Percentiles rank a stretch among this genome's conserved stretches.
Evolutionary conservation across 306 rosid genomes (phyloP).

Genomic region (Cucumis melo): DNA sequence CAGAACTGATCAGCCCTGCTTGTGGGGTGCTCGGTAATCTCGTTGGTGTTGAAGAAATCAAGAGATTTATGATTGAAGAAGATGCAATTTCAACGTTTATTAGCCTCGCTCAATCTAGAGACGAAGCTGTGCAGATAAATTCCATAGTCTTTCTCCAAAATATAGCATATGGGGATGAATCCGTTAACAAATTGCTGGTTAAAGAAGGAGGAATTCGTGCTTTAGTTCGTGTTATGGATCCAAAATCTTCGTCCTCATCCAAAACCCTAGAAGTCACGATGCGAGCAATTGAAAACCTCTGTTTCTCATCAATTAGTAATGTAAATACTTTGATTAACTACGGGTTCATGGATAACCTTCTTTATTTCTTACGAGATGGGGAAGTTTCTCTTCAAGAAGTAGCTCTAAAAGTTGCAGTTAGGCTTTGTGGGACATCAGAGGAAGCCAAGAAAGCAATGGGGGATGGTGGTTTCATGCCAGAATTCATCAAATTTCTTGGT

Average conservation of each 20-base stretch:
- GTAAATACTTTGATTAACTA: slow-evolving; percentile 31
- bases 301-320: slow-evolving; percentile 31
- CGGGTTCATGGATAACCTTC: slow-evolving; percentile 56
- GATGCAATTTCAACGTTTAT: slow-evolving; percentile 44
- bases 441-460: slow-evolving; percentile 67
- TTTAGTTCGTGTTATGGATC: slow-evolving; percentile 41
- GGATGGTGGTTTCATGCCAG: slow-evolving; percentile 60
- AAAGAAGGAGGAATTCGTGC: slow-evolving; percentile 64
- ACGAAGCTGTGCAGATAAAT: slow-evolving; percentile 49
- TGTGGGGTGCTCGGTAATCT: slow-evolving; percentile 71
- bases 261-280: slow-evolving; percentile 47
- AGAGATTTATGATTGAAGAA: slow-evolving; percentile 74
- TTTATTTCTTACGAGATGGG: slow-evolving; percentile 44
- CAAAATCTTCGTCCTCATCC: slow-evolving; percentile 28
- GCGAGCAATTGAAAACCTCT: slow-evolving; percentile 49
- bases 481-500: slow-evolving; percentile 58
- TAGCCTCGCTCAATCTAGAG: slow-evolving; percentile 37
- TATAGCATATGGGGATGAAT: slow-evolving; percentile 58
- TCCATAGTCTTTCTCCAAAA: slow-evolving; percentile 47
- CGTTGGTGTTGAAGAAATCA: slow-evolving; percentile 56
- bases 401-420: slow-evolving; percentile 52
- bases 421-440: slow-evolving; percentile 47
- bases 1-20: slow-evolving; percentile 49
- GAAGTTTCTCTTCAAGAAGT: slow-evolving; percentile 62
- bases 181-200: slow-evolving; percentile 27